Evolutionary conservation across 169 alveolate species (phyloP).

Genomic region (Cryptosporidium parvum): DNA sequence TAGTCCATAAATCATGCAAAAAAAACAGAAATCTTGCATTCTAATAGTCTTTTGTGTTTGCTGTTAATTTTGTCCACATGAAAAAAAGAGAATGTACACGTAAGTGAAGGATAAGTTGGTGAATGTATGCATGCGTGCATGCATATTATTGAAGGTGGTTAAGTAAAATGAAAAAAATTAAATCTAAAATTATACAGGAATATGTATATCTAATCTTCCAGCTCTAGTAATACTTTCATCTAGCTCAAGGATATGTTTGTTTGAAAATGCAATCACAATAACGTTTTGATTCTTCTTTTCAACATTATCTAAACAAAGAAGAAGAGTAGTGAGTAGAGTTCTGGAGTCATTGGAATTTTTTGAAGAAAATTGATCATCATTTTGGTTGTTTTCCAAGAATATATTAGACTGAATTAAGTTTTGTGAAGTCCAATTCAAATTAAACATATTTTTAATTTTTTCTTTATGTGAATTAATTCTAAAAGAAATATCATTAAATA

Average conservation of each 20-base stretch:
- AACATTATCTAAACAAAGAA: slow-evolving; percentile 59
- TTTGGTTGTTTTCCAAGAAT: neutral
- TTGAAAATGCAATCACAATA: slow-evolving; percentile 54
- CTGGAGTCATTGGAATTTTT: slow-evolving; percentile 19
- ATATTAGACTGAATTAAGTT: neutral
- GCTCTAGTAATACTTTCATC: slow-evolving; percentile 70
- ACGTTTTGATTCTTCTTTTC: slow-evolving; percentile 45
- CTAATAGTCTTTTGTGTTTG: neutral
- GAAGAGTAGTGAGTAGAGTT: slow-evolving; percentile 51
- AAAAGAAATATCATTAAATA: slow-evolving; percentile 6
- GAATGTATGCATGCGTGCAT: neutral
- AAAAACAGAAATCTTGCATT: no score
- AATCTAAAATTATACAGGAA: neutral
- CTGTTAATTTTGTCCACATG: neutral
- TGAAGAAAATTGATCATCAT: neutral
- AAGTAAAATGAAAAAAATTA: neutral
- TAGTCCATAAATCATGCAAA: neutral
- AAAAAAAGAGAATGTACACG: neutral
- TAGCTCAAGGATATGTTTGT: neutral
- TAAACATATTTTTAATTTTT: slow-evolving; percentile 8
- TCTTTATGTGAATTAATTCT: neutral
- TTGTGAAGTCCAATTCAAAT: neutral
- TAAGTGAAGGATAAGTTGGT: neutral
- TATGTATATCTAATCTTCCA: slow-evolving; percentile 64
- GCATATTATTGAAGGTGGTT: neutral